Evolutionary conservation across 108 stramenopile species (phyloP).

Genomic region (Aurantiochytrium sp.): DNA sequence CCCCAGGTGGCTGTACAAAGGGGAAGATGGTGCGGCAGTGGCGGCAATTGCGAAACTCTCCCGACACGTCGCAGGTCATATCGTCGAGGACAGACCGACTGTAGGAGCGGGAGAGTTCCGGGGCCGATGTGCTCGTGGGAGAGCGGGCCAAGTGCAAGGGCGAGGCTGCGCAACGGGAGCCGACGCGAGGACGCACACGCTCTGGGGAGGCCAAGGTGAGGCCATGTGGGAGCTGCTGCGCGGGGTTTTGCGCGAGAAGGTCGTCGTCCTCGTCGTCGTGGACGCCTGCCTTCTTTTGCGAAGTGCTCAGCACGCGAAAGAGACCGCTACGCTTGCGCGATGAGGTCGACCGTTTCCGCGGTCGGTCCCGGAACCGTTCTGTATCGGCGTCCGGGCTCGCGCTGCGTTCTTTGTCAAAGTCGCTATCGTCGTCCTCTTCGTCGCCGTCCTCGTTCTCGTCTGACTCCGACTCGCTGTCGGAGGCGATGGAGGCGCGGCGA

Average conservation of each 20-base stretch:
- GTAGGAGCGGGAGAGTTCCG: background rate
- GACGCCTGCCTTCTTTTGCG: background rate
- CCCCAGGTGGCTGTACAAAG: background rate
- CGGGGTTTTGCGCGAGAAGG: background rate
- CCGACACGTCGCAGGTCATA: background rate
- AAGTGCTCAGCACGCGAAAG: background rate
- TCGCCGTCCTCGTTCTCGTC: too few species aligned
- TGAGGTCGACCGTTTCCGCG: background rate
- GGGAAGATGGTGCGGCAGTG: slow-evolving; percentile 3
- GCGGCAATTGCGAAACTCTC: slow-evolving; percentile 1
- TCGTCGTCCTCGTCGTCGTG: background rate
- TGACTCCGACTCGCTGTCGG: too few species aligned
- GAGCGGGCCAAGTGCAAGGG: too few species aligned
- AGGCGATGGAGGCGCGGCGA: too few species aligned
- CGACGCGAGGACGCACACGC: too few species aligned
- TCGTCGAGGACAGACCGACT: slow-evolving; percentile 17
- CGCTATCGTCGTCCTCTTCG: too few species aligned
- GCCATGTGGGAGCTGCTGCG: too few species aligned
- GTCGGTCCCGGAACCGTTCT: background rate
- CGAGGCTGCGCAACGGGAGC: too few species aligned
- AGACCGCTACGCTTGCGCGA: background rate
- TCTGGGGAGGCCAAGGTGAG: too few species aligned
- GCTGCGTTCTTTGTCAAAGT: too few species aligned
- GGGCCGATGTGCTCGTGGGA: background rate
- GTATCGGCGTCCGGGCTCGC: too few species aligned